Evolutionary conservation across 306 rosid species (phyloP), one percentile per base, ranked within the genome.

Genomic region (Sesbania bispinosa): DNA sequence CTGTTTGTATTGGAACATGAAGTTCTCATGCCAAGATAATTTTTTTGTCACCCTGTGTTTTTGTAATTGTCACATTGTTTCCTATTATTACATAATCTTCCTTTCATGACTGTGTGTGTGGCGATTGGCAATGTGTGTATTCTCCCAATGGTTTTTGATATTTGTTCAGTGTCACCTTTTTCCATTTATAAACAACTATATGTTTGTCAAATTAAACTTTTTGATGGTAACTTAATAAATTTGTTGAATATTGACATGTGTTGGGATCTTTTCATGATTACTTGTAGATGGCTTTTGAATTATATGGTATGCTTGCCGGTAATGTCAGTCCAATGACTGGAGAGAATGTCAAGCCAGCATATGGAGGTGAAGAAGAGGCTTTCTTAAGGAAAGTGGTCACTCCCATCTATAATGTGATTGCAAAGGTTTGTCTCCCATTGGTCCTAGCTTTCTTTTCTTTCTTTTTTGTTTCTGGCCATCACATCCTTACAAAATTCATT

Each of bases 261-360:
- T 66, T 61, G 30, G 60, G 21, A 55, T 84, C 60, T 75, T 57
- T 67, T 77, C n/a, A 32, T 74, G 58, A 50, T 41, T 57, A 61
- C 47, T 50, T 70, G 71, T 74, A 94, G 99, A 94, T 94, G 99
- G 99, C 97, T 23, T 94, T 94, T 83, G 99, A 94, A 72, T 81
- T 94, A 82, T 94, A 94, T 79, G 99, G 99, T 59, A 94, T 94
- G 97, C 87, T 94, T 66, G 99, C 99, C 42, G 99, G 99, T 83
- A 94, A 89, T 88, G 97, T 94, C 42, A 94, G 96, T 81, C 97
- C 99, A 53, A 91, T 86, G 97, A 94, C 99, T 0, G 99, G 99
- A 30, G 99, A 94, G 83, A 94, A 91, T 79, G 88, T 94, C 59
- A 90, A 94, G 82, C 99, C 99, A 59, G 99, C 99, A 0, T 94